phyloP scores from a whole-genome alignment of 2,329 filamentous ascomycete genomes.

The Penicillium sp. region DNA sequence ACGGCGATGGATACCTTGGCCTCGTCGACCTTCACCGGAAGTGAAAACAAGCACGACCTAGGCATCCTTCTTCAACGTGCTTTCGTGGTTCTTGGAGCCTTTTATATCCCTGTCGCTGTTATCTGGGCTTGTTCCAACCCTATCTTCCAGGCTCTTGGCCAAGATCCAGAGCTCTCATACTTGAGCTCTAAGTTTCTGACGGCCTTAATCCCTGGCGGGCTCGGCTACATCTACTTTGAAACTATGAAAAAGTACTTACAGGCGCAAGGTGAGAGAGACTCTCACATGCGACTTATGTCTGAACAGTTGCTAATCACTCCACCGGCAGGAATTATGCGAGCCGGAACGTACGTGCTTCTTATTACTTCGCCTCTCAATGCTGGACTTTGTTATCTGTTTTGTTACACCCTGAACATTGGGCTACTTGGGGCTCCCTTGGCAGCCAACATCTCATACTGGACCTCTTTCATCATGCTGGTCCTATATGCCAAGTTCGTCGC shows the following conservation, averaged over 20 bases:
- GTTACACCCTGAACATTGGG: constrained; percentile 68
- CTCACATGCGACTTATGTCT: background rate
- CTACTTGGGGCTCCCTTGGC: constrained; percentile 78
- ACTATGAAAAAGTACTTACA: constrained; percentile 64
- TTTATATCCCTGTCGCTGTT: constrained; percentile 70
- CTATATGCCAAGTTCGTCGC: constrained; percentile 69
- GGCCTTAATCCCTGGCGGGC: constrained; percentile 72
- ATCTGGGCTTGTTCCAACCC: constrained; percentile 74
- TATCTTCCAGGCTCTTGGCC: constrained; percentile 70
- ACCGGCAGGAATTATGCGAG: constrained; percentile 57
- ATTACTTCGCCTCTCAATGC: constrained; percentile 61
- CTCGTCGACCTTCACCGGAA: constrained; percentile 78
- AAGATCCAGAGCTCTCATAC: constrained; percentile 72
- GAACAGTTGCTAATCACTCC: background rate
- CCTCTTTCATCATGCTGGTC: constrained; percentile 73
- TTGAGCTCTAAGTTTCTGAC: constrained; percentile 72
- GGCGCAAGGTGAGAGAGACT: constrained; percentile 49
- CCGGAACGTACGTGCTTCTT: constrained; percentile 61
- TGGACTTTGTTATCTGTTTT: constrained; percentile 63
- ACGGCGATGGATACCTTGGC: constrained; percentile 84
- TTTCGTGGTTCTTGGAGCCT: constrained; percentile 66
- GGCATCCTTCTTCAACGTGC: constrained; percentile 76
- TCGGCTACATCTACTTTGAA: constrained; percentile 88
- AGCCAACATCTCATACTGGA: constrained; percentile 82
- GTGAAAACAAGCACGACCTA: constrained; percentile 72